Percentiles rank a stretch among this genome's conserved stretches.
Evolutionary conservation across 2,329 filamentous ascomycete species (phyloP).

Genomic region (Colletotrichum tabaci): DNA sequence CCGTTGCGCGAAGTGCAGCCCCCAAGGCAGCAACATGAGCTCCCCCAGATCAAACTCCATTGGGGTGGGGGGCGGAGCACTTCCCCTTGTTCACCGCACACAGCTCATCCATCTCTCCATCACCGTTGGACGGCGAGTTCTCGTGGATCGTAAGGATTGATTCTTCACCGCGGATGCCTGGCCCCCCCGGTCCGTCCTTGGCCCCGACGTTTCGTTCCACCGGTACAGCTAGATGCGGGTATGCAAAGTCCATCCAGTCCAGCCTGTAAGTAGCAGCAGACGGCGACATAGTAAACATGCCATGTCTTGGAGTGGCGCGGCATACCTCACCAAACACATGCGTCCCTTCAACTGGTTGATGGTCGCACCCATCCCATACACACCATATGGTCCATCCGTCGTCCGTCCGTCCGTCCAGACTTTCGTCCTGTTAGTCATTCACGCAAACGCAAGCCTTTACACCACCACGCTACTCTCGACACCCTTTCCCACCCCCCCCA

Average conservation of each 20-base stretch:
- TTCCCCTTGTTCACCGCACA: neutral
- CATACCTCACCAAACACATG: constrained; percentile 27
- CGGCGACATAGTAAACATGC: constrained; percentile 23
- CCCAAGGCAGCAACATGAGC: no score
- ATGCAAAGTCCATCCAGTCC: constrained; percentile 23
- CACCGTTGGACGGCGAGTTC: neutral
- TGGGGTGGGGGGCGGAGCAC: constrained; percentile 3
- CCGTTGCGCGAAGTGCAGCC: no score
- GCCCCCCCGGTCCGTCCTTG: no score
- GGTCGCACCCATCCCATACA: neutral
- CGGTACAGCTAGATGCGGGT: constrained; percentile 25
- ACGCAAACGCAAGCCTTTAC: constrained; percentile 1
- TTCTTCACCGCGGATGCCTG: constrained; percentile 4
- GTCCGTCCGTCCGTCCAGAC: constrained; percentile 12
- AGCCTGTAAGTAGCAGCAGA: constrained; percentile 9
- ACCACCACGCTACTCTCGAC: constrained; percentile 8
- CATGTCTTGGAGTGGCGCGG: constrained; percentile 34
- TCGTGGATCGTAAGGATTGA: neutral
- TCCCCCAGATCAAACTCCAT: neutral
- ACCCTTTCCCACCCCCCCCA: constrained; percentile 22
- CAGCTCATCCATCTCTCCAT: neutral
- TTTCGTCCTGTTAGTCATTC: constrained; percentile 32
- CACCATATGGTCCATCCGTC: constrained; percentile 4
- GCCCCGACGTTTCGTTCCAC: constrained; percentile 14
- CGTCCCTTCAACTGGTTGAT: neutral